Evolutionary conservation across 176 grass and related monocot species (phyloP), one percentile per base, ranked within the genome.

Genomic region (Rhipidocladum racemiflorum): DNA sequence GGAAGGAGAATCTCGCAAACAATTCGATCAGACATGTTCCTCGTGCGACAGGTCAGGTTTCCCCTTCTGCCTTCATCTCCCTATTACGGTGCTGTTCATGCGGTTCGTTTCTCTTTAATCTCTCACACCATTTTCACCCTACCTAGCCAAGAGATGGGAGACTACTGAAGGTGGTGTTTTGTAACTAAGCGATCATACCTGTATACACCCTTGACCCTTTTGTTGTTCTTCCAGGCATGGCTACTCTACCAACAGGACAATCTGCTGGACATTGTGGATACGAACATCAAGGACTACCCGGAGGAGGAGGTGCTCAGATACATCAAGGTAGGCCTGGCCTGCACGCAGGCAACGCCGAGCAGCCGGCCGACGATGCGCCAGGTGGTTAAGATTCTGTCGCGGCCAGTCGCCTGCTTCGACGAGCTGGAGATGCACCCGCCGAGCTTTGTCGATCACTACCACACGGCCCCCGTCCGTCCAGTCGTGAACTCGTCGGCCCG

Each of bases 281-380:
- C 43, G 60, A 69, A 27, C 3, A 64, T 91, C 6, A 40, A 49
- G 74, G 65, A 34, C 0, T 88, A 59, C 68, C 78, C 72, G 18
- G 83, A 91, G 90, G 68, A 82, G 45, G 90, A 88, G 44, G 86
- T 69, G 32, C 65, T 91, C 14, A 72, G 82, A 30, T 83, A 64
- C 86, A 82, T 91, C 73, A 82, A 74, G 60, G 83, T 88, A 2
- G 90, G 78, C 50, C 86, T 91, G 53, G 61, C 79, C 25, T 91
- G 86, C 83, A 91, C 86, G 14, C 83, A 85, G 72, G 78, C 42
- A 14, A 9, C 67, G 72, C 78, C 90, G 4, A 16, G 50, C 30
- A 70, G 65, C 67, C 79, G 83, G 45, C 86, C 90, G 18, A 78
- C 78, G 7, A 91, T 91, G 90, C 61, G 20, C 60, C 68, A 86